Conservation (phyloP, 768 basidiomycete genomes). For the Lentinula edodes region DNA sequence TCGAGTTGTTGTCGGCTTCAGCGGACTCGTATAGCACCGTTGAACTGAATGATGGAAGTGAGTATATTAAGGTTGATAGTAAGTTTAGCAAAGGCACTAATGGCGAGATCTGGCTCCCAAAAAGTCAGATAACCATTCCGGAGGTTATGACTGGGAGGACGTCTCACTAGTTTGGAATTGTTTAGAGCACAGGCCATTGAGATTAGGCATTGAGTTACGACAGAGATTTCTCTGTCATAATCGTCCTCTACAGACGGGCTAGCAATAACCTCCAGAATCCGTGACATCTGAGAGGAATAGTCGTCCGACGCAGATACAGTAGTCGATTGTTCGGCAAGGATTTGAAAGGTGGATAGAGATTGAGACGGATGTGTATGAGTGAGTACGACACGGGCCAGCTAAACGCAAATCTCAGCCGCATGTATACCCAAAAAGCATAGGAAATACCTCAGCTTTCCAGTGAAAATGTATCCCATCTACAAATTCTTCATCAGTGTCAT, state of each 20-base stretch:
- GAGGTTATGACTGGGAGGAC: background rate
- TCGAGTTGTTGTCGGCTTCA: conserved; percentile 20
- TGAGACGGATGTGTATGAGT: conserved; percentile 42
- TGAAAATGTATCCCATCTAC: conserved; percentile 36
- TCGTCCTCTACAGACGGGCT: conserved; percentile 25
- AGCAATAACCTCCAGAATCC: conserved; percentile 42
- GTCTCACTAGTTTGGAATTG: conserved; percentile 34
- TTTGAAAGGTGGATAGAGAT: conserved; percentile 43
- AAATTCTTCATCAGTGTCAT: conserved; percentile 26
- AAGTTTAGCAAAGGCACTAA: conserved; percentile 51
- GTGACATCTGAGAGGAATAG: conserved; percentile 39
- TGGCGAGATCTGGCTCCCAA: conserved; percentile 30
- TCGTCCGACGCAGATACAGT: conserved; percentile 17
- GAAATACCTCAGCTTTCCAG: conserved; percentile 50
- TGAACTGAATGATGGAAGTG: conserved; percentile 42
- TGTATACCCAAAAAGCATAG: background rate
- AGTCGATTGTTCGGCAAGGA: conserved; percentile 35
- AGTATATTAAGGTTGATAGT: conserved; percentile 37
- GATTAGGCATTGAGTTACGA: conserved; percentile 14
- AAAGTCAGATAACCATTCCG: conserved; percentile 7
- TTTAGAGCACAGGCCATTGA: conserved; percentile 32
- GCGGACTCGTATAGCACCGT: conserved; percentile 26
- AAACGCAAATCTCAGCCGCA: background rate
- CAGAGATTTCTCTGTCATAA: conserved; percentile 23
- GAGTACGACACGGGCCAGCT: conserved; percentile 61